Conservation (phyloP, 176 grass and related monocot species). For the Cenchrus purpureus region DNA sequence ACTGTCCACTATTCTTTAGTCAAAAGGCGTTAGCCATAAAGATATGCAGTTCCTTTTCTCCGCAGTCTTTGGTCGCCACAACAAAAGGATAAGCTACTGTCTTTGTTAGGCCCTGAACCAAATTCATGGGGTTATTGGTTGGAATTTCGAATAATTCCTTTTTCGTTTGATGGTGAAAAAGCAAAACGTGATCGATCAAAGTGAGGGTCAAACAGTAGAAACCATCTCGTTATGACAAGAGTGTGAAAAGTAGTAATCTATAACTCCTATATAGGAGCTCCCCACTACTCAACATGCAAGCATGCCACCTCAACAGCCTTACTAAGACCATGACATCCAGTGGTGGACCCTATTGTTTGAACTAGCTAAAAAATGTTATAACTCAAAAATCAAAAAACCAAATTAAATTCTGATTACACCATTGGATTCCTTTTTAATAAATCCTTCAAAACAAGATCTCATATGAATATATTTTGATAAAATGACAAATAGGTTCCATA, state of each 20-base stretch:
- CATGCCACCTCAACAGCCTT: too few species aligned
- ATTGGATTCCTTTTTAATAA: too few species aligned
- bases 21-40: slow-evolving; percentile 32
- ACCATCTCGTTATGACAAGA: neutral
- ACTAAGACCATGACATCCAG: too few species aligned
- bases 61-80: slow-evolving; percentile 26
- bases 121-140: neutral
- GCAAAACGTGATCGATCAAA: neutral
- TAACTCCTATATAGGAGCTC: too few species aligned
- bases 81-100: slow-evolving; percentile 16
- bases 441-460: too few species aligned
- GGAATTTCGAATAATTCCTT: neutral
- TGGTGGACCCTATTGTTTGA: too few species aligned
- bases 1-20: slow-evolving; percentile 45
- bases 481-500: too few species aligned
- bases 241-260: slow-evolving; percentile 14
- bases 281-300: too few species aligned
- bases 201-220: slow-evolving; percentile 19
- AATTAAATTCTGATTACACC: too few species aligned
- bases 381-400: too few species aligned
- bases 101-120: slow-evolving; percentile 42
- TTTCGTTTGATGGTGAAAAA: slow-evolving; percentile 32
- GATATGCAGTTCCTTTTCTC: slow-evolving; percentile 19
- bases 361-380: too few species aligned
- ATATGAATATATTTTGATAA: too few species aligned